phyloP scores from a whole-genome alignment of 2,329 filamentous ascomycete genomes.

The Cercospora zeae-maydis region DNA sequence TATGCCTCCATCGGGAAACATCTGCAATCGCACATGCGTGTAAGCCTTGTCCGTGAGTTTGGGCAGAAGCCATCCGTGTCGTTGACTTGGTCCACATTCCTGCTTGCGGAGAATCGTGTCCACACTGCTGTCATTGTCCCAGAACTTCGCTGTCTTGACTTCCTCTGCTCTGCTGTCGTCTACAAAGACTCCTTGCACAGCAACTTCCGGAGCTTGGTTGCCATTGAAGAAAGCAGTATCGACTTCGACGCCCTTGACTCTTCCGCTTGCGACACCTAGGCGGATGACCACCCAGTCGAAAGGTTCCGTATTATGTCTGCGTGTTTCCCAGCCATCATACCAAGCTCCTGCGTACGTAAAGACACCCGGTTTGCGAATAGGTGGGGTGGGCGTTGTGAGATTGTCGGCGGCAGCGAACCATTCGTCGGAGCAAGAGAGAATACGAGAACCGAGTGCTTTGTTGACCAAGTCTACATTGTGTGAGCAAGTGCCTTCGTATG shows the following conservation, averaged over 20 bases:
- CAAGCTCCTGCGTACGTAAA: constrained; percentile 60
- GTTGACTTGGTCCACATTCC: constrained; percentile 69
- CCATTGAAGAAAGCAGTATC: constrained; percentile 80
- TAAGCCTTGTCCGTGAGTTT: constrained; percentile 60
- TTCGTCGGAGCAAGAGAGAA: constrained; percentile 58
- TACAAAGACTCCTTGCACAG: constrained; percentile 71
- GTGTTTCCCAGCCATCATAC: constrained; percentile 64
- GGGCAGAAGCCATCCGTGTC: constrained; percentile 69
- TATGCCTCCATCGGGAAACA: constrained; percentile 84
- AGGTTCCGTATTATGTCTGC: constrained; percentile 56
- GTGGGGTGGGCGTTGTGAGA: constrained; percentile 55
- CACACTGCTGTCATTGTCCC: constrained; percentile 53
- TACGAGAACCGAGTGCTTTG: constrained; percentile 48
- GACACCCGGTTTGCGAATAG: constrained; percentile 55
- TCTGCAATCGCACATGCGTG: constrained; percentile 75
- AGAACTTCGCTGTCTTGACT: constrained; percentile 51
- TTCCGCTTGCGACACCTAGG: constrained; percentile 64
- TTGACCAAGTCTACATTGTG: constrained; percentile 49
- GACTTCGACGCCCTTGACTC: constrained; percentile 69
- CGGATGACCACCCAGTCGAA: constrained; percentile 60
- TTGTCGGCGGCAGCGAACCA: constrained; percentile 60
- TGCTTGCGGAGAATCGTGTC: constrained; percentile 58
- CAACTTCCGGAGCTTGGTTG: constrained; percentile 76
- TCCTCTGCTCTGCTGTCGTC: constrained; percentile 61
- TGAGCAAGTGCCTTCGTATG: background rate